These are phyloP conservation scores for Sporothrix pseudoabietina DNA, from an alignment of 2,329 filamentous ascomycete genomes.

Conservation along the genomic window DNA sequence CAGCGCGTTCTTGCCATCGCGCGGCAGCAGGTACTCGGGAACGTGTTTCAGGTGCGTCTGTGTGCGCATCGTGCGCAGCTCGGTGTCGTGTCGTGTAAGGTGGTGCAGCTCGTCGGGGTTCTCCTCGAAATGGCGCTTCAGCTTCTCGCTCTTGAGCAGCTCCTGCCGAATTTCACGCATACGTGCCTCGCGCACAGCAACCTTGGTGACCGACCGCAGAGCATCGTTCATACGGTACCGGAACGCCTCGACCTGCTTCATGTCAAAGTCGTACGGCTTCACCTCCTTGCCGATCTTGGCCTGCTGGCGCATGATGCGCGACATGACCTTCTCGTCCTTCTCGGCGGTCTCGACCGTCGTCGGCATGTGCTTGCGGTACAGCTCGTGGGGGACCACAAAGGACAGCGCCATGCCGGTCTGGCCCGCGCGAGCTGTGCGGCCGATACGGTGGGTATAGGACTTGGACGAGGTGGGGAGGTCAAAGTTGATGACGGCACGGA, in stretches of 20 bases:
- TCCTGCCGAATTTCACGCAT: constrained; percentile 86
- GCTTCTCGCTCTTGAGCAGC: constrained; percentile 87
- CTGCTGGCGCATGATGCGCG: constrained; percentile 79
- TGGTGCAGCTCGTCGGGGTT: constrained; percentile 80
- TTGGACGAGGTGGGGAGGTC: constrained; percentile 86
- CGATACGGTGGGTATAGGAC: constrained; percentile 96
- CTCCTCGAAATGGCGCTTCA: constrained; percentile 95
- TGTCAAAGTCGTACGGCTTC: constrained; percentile 91
- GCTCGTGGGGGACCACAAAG: constrained; percentile 81
- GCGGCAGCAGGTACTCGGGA: constrained; percentile 86
- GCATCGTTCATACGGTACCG: constrained; percentile 94
- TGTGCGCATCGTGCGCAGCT: constrained; percentile 77
- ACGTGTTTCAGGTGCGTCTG: constrained; percentile 93
- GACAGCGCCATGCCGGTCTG: constrained; percentile 94
- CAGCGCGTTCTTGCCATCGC: constrained; percentile 70
- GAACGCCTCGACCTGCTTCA: constrained; percentile 91
- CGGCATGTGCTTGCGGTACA: constrained; percentile 86
- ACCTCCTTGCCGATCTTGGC: constrained; percentile 77
- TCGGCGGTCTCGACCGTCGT: constrained; percentile 75
- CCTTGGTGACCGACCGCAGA: constrained; percentile 82
- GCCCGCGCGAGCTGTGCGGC: constrained; percentile 86
- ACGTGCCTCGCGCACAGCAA: constrained; percentile 86
- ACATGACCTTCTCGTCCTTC: constrained; percentile 81
- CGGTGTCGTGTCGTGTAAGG: constrained; percentile 86
- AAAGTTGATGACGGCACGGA: constrained; percentile 94